Evolutionary conservation across 768 basidiomycete species (phyloP), one percentile per base, ranked within the genome.

Genomic region (Filobasidium wieringae): DNA sequence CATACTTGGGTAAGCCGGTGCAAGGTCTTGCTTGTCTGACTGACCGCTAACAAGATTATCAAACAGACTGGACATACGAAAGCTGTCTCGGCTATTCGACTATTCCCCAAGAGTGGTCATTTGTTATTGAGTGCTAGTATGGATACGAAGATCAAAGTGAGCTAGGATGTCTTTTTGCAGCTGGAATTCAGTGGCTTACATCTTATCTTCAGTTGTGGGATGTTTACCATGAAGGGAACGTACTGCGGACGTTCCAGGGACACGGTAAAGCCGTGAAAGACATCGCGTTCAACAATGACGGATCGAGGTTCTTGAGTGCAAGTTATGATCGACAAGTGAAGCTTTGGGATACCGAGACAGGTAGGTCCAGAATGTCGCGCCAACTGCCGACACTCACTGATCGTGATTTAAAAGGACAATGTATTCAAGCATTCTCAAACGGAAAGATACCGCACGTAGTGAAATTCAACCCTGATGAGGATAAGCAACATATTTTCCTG

Each of bases 331-430:
- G 91, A 51, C 86, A 90, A 71, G 91, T 97, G 84, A 99, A 99
- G 75, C 79, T 96, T 12, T 99, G 95, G 95, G 93, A 99, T 68
- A 96, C 95, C 19, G 95, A 99, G 76, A 97, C 95, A 0, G 93
- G 76, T 65, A 36, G 49, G 60, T 51, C 15, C 22, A 32, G 27
- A 33, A 15, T 29, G 51, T 14, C 7, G 4, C 17, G 47, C 7
- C 30, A 33, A 17, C 9, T 37, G 22, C 22, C 2, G 32, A 8
- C 29, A 34, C 19, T 37, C 32, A 36, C 49, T 19, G 8, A 2
- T 12, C 22, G 19, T 52, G 39, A 29, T 30, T 14, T 36, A 12
- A 1, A 63, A 73, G 74, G 91, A 0, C 88, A 96, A 76, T 97
- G 95, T 76, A 75, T 95, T 60, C 87, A 96, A 72, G 86, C 92